phyloP scores from a whole-genome alignment of 495 filamentous ascomycete genomes.

The Penicillium coffeae region DNA sequence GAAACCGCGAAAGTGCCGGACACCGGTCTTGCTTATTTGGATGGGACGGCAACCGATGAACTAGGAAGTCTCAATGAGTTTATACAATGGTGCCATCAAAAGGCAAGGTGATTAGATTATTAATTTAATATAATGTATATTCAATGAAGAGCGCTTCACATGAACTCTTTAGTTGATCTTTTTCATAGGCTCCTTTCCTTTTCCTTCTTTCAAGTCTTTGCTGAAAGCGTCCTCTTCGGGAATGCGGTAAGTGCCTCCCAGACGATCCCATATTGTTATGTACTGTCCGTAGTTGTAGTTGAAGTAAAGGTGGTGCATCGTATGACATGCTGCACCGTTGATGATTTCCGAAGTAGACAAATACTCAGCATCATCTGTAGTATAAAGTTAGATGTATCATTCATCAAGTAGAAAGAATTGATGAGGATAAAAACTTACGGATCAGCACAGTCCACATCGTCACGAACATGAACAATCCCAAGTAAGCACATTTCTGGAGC shows the following conservation, averaged over 20 bases:
- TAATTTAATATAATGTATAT: conserved; percentile 2
- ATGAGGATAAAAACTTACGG: conserved; percentile 36
- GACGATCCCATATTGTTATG: conserved; percentile 87
- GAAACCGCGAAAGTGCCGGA: conserved; percentile 15
- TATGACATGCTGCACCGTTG: conserved; percentile 93
- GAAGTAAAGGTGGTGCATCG: conserved; percentile 92
- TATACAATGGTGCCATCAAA: conserved; percentile 27
- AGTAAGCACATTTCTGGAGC: conserved; percentile 81
- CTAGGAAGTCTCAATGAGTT: conserved; percentile 37
- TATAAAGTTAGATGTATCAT: not conserved
- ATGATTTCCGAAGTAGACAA: conserved; percentile 73
- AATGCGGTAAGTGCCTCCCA: conserved; percentile 79
- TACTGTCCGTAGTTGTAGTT: conserved; percentile 98
- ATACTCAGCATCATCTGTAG: conserved; percentile 80
- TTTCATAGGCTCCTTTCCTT: not conserved
- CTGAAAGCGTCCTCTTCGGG: conserved; percentile 41
- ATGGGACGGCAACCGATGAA: conserved; percentile 34
- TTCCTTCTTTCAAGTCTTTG: conserved; percentile 1
- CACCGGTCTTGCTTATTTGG: conserved; percentile 26
- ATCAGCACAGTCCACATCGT: conserved; percentile 96
- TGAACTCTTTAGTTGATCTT: not conserved
- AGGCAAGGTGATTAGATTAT: conserved; percentile 4
- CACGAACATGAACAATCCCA: conserved; percentile 81
- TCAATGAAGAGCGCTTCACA: not conserved
- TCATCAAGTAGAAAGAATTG: not conserved